A percentile compares a stretch with the other conserved stretches of the same genome.
Evolutionary conservation across 129 eudicot species (phyloP).

Genomic region (Helichrysum umbraculigerum): DNA sequence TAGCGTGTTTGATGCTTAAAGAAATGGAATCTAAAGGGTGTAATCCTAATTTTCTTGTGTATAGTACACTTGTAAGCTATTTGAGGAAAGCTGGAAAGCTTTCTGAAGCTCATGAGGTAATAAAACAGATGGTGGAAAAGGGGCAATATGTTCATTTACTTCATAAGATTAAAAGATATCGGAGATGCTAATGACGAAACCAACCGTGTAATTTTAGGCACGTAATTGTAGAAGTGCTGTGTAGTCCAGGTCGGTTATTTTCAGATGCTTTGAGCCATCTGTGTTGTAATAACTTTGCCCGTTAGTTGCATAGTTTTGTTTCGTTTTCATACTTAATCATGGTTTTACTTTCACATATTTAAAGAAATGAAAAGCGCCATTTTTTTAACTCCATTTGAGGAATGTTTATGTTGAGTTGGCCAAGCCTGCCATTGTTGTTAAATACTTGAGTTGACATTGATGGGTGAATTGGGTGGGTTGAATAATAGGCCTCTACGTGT

Average conservation of each 20-base stretch:
- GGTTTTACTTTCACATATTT: constrained; percentile 16
- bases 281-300: constrained; percentile 21
- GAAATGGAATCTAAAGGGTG: constrained; percentile 93
- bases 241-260: constrained; percentile 17
- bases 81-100: constrained; percentile 17
- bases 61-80: constrained; percentile 55
- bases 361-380: constrained; percentile 29
- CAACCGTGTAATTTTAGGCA: constrained; percentile 11
- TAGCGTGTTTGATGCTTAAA: constrained; percentile 75
- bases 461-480: not conserved
- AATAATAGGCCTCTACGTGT: not conserved
- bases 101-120: constrained; percentile 41
- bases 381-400: constrained; percentile 9
- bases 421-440: not conserved
- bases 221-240: constrained; percentile 13
- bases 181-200: constrained; percentile 50
- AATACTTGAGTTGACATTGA: not conserved
- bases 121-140: constrained; percentile 25
- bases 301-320: constrained; percentile 20
- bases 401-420: not conserved
- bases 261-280: constrained; percentile 19
- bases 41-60: constrained; percentile 89
- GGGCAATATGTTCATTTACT: constrained; percentile 22
- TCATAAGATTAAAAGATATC: constrained; percentile 38
- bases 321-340: constrained; percentile 19